phyloP scores from a whole-genome alignment of 148 eudicot genomes.

The Camellia granthamiana region DNA sequence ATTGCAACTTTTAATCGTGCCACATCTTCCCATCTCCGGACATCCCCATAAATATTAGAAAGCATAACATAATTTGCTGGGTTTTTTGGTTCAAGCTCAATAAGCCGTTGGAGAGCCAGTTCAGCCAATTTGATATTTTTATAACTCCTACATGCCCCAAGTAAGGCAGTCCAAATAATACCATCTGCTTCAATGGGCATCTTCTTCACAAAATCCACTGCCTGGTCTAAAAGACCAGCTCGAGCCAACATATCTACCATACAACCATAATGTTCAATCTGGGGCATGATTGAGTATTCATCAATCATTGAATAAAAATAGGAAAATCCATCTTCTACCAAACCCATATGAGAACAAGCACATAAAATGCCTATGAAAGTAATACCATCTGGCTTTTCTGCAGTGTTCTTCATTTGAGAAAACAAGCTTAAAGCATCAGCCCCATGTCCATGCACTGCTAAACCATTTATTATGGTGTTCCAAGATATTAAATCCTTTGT shows the following conservation, averaged over 20 bases:
- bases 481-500: slow-evolving; percentile 65
- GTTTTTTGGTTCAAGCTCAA: slow-evolving; percentile 64
- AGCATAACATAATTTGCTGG: slow-evolving; percentile 63
- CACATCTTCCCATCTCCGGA: slow-evolving; percentile 53
- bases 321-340: slow-evolving; percentile 49
- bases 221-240: slow-evolving; percentile 58
- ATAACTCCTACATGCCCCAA: slow-evolving; percentile 68
- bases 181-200: slow-evolving; percentile 71
- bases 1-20: slow-evolving; percentile 57
- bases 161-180: slow-evolving; percentile 66
- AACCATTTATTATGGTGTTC: slow-evolving; percentile 69
- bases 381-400: slow-evolving; percentile 61
- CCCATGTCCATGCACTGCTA: slow-evolving; percentile 72
- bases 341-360: slow-evolving; percentile 82
- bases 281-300: slow-evolving; percentile 45
- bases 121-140: slow-evolving; percentile 67
- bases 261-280: slow-evolving; percentile 82
- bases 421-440: slow-evolving; percentile 53
- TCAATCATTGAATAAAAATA: slow-evolving; percentile 53
- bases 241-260: slow-evolving; percentile 64
- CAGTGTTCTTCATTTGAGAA: slow-evolving; percentile 39
- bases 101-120: slow-evolving; percentile 50
- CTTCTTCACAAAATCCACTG: slow-evolving; percentile 47
- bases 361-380: slow-evolving; percentile 63
- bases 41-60: slow-evolving; percentile 62